Evolutionary conservation across 768 basidiomycete species (phyloP), one percentile per base, ranked within the genome.

Genomic region (Boletus rubroflammeus): DNA sequence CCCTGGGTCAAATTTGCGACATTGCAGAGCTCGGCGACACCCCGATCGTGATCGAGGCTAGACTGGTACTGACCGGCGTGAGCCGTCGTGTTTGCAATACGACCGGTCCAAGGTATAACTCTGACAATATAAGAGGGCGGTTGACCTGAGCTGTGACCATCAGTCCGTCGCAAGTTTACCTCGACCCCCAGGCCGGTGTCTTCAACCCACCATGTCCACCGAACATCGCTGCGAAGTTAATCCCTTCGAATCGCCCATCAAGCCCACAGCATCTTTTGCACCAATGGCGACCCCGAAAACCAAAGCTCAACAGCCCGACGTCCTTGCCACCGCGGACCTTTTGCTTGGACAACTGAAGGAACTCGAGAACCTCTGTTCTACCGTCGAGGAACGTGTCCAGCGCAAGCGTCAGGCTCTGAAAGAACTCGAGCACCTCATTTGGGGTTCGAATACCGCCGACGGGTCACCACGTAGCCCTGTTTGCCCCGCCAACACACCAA

Each of bases 321-420:
- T 67, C n/a, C 70, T 69, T 50, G 57, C 57, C 28, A 72, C 68
- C 15, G 66, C 70, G 3, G 68, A 60, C 47, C 67, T 66, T 23
- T 56, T 69, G 25, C 48, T 70, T 42, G 59, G 60, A 31, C 68
- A 70, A 5, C 41, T 69, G 4, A 58, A 58, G 43, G 56, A 57
- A 17, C 70, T 72, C 14, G 66, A 69, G 39, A 54, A 19, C 23
- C 58, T 58, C 46, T 59, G 54, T 32, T 62, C 53, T 5, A 60
- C 62, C 17, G 60, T 62, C 52, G 65, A 62, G 45, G 59, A 62
- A n/a, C 60, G 62, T 9, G 62, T 66, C 17, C 59, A 55, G 28
- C 55, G 50, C 51, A 67, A 69, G 53, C 65, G 60, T 26, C 48
- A 40, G 19, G 57, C 57, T 2, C 48, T 63, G 17, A 57, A 66